Evolutionary conservation across 106 monocot species (phyloP).

Genomic region (Cymbidium sinense): DNA sequence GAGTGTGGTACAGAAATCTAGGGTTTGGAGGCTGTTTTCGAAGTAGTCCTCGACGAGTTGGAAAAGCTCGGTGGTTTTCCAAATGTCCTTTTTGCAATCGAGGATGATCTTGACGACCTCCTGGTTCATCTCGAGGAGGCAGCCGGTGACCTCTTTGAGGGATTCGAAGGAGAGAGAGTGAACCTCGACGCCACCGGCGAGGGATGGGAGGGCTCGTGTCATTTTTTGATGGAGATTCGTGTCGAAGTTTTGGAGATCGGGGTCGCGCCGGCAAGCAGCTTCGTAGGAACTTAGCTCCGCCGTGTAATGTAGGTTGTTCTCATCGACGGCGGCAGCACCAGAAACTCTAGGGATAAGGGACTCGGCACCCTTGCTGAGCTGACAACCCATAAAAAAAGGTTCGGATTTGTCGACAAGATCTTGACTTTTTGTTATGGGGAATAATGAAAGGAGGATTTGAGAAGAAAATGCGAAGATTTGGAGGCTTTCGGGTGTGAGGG

Average conservation of each 20-base stretch:
- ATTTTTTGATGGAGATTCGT: constrained; percentile 25
- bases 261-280: constrained; percentile 27
- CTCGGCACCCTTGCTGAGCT: constrained; percentile 19
- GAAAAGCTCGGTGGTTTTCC: constrained; percentile 36
- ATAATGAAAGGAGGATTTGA: too few relatives aligned
- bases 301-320: constrained; percentile 1
- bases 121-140: constrained; percentile 35
- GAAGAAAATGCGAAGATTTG: background rate
- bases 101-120: constrained; percentile 40
- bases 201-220: constrained; percentile 26
- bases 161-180: constrained; percentile 39
- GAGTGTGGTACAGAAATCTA: constrained; percentile 44
- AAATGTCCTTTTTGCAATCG: constrained; percentile 32
- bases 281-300: constrained; percentile 33
- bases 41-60: constrained; percentile 51
- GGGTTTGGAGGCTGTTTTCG: constrained; percentile 34
- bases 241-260: constrained; percentile 34
- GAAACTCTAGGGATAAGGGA: background rate
- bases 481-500: background rate
- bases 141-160: constrained; percentile 27
- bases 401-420: background rate
- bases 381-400: constrained; percentile 22
- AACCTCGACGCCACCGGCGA: constrained; percentile 25
- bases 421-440: background rate
- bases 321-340: background rate